Conservation (phyloP, 1,284 basidiomycete species). For the Trichosporon asahii region DNA sequence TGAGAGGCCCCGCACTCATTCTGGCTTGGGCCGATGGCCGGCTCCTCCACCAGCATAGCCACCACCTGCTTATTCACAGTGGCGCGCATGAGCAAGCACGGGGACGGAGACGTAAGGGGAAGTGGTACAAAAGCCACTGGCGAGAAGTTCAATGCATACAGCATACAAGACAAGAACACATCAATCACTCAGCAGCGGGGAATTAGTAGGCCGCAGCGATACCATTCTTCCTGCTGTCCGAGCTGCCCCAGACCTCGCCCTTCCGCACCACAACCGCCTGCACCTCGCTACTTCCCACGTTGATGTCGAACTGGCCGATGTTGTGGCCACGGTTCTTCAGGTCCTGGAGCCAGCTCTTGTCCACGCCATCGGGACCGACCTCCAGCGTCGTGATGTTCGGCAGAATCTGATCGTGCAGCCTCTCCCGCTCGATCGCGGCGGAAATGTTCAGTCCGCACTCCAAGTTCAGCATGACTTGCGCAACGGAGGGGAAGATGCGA, state of each 20-base stretch:
- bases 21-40: no score
- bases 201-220: slow-evolving; percentile 47
- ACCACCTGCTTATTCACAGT: no score
- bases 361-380: slow-evolving; percentile 55
- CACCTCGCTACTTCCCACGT: slow-evolving; percentile 52
- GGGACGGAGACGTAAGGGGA: no score
- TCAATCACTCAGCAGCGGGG: no score
- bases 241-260: slow-evolving; percentile 47
- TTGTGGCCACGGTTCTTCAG: slow-evolving; percentile 68
- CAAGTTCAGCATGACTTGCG: slow-evolving; percentile 77
- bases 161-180: background rate
- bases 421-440: slow-evolving; percentile 73
- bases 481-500: slow-evolving; percentile 74
- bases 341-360: slow-evolving; percentile 57
- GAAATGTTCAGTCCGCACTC: slow-evolving; percentile 77
- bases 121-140: no score
- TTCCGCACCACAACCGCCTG: slow-evolving; percentile 63
- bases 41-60: no score
- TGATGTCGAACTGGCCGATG: slow-evolving; percentile 57
- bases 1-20: background rate
- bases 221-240: slow-evolving; percentile 49
- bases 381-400: slow-evolving; percentile 67
- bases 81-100: no score
- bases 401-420: slow-evolving; percentile 89
- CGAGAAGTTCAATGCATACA: slow-evolving; percentile 7